Evolutionary conservation across 768 basidiomycete genomes (phyloP).

Genomic region (Pholiota molesta): DNA sequence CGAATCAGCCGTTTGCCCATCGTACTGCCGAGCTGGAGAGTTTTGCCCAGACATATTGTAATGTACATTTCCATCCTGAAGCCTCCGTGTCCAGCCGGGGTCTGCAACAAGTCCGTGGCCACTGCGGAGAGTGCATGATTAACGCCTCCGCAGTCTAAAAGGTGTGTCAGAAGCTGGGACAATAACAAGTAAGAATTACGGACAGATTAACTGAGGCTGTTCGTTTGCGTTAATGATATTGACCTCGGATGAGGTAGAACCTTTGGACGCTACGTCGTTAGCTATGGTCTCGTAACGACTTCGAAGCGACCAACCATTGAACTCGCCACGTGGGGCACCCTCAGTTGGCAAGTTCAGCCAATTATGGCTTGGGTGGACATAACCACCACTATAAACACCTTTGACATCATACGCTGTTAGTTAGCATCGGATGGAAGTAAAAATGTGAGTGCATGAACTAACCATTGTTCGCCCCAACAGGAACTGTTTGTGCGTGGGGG

Average conservation of each 20-base stretch:
- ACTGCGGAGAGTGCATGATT: no score
- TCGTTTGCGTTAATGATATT: background rate
- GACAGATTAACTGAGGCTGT: background rate
- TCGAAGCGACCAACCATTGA: background rate
- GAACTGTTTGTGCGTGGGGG: background rate
- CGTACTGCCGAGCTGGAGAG: no score
- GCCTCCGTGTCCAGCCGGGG: background rate
- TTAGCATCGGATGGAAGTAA: background rate
- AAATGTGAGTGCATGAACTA: background rate
- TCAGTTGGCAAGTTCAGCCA: background rate
- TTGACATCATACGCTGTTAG: background rate
- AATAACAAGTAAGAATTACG: no score
- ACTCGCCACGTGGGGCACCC: background rate
- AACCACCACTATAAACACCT: background rate
- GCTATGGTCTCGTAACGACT: background rate
- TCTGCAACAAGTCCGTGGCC: background rate
- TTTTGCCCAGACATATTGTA: no score
- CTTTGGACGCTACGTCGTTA: background rate
- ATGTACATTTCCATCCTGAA: background rate
- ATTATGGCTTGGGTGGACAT: background rate
- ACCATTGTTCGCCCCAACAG: background rate
- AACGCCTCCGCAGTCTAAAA: no score
- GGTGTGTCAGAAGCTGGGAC: no score
- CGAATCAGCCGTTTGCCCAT: no score
- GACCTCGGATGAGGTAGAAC: no score